Conservation (phyloP, 2,329 filamentous ascomycete species). For the Aspergillus tamarii region DNA sequence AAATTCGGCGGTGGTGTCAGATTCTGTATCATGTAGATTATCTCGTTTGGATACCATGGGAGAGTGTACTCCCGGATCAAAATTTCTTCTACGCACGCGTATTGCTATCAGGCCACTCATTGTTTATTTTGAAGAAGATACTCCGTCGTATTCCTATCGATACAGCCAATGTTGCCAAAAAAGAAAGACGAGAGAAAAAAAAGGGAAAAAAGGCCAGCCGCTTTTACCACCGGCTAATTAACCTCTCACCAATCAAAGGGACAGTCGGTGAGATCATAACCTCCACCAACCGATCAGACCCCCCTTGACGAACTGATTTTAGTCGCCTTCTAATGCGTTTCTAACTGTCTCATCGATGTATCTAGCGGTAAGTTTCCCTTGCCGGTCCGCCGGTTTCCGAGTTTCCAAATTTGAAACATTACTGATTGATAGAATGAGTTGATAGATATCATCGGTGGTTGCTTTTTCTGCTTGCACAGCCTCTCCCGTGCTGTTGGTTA, state of each 20-base stretch:
- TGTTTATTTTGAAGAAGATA: not conserved
- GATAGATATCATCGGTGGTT: not conserved
- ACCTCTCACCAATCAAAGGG: slow-evolving; percentile 3
- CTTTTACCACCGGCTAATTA: slow-evolving; percentile 8
- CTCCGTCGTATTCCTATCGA: not conserved
- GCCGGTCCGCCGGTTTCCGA: slow-evolving; percentile 13
- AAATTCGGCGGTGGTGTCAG: not conserved
- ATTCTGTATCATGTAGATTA: not conserved
- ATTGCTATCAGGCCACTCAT: not conserved
- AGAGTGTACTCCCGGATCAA: not conserved
- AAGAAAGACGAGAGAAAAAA: not conserved
- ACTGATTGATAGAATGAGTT: not conserved
- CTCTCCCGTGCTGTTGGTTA: slow-evolving; percentile 6
- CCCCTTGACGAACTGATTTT: slow-evolving; percentile 1
- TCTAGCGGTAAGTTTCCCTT: slow-evolving; percentile 1
- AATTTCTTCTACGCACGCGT: not conserved
- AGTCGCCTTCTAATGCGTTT: slow-evolving; percentile 3
- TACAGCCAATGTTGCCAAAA: not conserved
- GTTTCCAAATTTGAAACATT: not conserved
- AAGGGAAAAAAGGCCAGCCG: not conserved
- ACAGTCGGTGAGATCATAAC: slow-evolving; percentile 9
- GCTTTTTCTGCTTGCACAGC: not conserved
- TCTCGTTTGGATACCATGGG: not conserved
- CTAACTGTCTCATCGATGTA: not conserved
- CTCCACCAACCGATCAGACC: slow-evolving; percentile 10